Base-by-base conservation (phyloP, 2,329 filamentous ascomycete genomes). In the Ophiostoma tasmaniense region DNA sequence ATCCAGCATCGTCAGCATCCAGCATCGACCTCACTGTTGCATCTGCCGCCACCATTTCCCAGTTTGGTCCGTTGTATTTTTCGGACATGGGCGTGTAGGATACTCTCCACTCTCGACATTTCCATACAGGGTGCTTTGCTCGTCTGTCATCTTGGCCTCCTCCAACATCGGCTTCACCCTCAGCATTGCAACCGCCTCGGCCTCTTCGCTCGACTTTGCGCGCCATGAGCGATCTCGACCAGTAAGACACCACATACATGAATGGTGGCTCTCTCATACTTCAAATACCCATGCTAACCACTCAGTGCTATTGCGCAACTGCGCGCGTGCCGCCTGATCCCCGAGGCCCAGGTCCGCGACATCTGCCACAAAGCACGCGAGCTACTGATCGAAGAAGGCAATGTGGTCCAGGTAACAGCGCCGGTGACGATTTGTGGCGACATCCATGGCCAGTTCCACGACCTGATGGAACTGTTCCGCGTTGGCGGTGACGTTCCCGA, bases 401-500 rank as follows among this genome's bases (percentile, higher is more conserved):
- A 99, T 78, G 94, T 98, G 66, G 94, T 98, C 73, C 93, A 91
- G 22, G 94, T 99, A 71, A 90, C 94, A 77, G 94, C 94, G 71
- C 94, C 94, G 28, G 94, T 98, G 71, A 98, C 94, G 88, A 96
- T 97, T 85, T 97, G 94, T 76, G 94, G 94, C 75, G 94, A 97
- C 77, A 97, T 98, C 70, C 94, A 98, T 77, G 93, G 93, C 73
- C 93, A 97, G 78, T 97, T 97, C 76, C 93, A 97, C 76, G 93
- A 97, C 77, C 80, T 97, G 75, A 97, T 97, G 94, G 94, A 97
- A 79, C 87, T 97, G 6, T 97, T 97, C 77, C 87, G 93, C 67
- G 93, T 97, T 3, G 93, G 93, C 71, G 93, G 93, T 72, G 92
- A 97, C 77, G 92, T 96, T 3, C 93, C 93, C 55, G 94, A 97